A percentile compares a stretch with the other conserved stretches of the same genome.
Evolutionary conservation across 2,329 filamentous ascomycete genomes (phyloP).

Genomic region (Claviceps sorghi): DNA sequence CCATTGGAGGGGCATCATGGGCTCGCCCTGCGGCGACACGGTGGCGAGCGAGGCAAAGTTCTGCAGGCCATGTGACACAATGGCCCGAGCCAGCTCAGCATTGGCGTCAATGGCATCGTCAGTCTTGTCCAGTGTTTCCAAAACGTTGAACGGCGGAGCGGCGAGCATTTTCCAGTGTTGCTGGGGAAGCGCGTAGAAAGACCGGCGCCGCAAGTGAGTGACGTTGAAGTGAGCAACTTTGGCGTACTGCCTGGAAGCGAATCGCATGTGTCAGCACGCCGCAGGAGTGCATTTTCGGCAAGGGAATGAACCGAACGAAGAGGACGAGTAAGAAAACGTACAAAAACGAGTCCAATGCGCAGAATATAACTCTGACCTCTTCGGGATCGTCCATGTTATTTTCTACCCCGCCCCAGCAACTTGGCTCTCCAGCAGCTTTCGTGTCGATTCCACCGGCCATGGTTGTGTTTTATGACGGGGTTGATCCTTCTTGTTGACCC

Average conservation of each 20-base stretch:
- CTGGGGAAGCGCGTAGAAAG: constrained; percentile 81
- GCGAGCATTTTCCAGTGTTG: constrained; percentile 74
- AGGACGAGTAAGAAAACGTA: constrained; percentile 30
- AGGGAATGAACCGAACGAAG: neutral
- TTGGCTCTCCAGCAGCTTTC: constrained; percentile 13
- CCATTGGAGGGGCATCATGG: constrained; percentile 47
- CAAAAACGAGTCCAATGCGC: constrained; percentile 79
- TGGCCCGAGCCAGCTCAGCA: constrained; percentile 64
- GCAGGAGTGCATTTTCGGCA: too few species aligned
- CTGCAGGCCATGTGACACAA: constrained; percentile 53
- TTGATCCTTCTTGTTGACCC: neutral
- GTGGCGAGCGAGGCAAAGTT: constrained; percentile 45
- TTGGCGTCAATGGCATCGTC: constrained; percentile 86
- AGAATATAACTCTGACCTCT: constrained; percentile 66
- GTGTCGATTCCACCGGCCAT: constrained; percentile 1
- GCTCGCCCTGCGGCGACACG: constrained; percentile 23
- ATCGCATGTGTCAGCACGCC: neutral
- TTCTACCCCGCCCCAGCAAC: constrained; percentile 46
- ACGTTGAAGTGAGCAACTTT: constrained; percentile 76
- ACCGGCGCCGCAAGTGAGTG: constrained; percentile 78
- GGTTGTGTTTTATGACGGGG: neutral
- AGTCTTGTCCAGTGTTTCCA: constrained; percentile 61
- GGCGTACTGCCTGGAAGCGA: constrained; percentile 58
- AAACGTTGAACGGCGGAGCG: constrained; percentile 65
- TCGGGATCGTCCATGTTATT: constrained; percentile 60